Conservation (phyloP, 139 green algal species). For the Chlamydomonas schloesseri region DNA sequence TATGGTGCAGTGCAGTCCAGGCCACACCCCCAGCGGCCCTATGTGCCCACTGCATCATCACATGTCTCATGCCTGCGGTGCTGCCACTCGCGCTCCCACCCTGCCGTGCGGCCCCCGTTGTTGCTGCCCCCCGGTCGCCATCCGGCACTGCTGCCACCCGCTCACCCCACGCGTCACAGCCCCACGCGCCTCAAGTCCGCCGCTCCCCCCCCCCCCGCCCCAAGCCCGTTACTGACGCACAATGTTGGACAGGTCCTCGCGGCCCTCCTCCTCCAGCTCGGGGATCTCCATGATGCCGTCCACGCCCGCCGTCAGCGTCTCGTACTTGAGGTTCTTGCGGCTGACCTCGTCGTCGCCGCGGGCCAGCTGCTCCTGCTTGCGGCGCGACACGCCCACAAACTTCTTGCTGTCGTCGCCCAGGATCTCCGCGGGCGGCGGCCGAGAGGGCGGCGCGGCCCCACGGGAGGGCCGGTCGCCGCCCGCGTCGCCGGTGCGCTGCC, state of each 20-base stretch:
- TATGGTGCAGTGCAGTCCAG: too few relatives aligned
- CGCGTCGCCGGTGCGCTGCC: not conserved
- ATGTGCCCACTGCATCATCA: too few relatives aligned
- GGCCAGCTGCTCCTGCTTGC: slow-evolving; percentile 60
- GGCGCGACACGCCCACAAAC: slow-evolving; percentile 54
- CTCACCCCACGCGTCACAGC: too few relatives aligned
- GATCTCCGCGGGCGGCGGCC: not conserved
- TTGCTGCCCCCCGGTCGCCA: too few relatives aligned
- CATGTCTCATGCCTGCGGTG: too few relatives aligned
- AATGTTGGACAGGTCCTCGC: slow-evolving; percentile 63
- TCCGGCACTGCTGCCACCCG: too few relatives aligned
- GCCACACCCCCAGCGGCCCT: too few relatives aligned
- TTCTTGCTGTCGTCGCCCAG: slow-evolving; percentile 21
- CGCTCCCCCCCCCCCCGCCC: not conserved
- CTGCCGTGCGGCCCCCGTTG: too few relatives aligned
- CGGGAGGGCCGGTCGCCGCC: not conserved
- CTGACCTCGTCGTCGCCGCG: slow-evolving; percentile 42
- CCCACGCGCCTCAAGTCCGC: not conserved
- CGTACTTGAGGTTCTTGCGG: slow-evolving; percentile 45
- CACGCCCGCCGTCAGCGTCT: slow-evolving; percentile 35
- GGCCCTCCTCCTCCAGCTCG: slow-evolving; percentile 71
- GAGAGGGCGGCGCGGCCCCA: not conserved
- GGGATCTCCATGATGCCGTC: slow-evolving; percentile 60
- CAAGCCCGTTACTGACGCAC: too few relatives aligned
- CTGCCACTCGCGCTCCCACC: too few relatives aligned